These are phyloP conservation scores for Capillidium rhysosporum DNA, from an alignment of 371 early-diverging fungal genomes.

Conservation along the genomic window DNA sequence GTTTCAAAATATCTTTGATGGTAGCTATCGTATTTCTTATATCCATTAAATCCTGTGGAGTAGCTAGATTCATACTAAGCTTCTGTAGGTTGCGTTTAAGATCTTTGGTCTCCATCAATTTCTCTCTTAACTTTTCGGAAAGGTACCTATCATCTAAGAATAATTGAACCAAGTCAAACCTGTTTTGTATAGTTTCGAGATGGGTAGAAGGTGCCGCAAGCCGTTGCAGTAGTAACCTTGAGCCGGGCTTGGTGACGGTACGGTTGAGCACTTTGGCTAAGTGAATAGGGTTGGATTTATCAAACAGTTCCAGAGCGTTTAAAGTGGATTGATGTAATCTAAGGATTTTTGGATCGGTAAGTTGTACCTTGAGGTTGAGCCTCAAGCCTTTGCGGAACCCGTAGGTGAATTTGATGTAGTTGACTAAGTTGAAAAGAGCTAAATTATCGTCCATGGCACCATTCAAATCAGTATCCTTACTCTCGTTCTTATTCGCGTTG, in stretches of 20 bases:
- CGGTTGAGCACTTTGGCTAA: constrained; percentile 41
- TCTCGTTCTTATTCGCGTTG: constrained; percentile 21
- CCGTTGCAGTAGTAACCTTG: constrained; percentile 45
- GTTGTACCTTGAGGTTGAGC: constrained; percentile 23
- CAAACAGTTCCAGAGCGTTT: constrained; percentile 30
- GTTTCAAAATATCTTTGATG: too few species aligned
- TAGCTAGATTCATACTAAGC: constrained; percentile 35
- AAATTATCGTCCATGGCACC: too few species aligned
- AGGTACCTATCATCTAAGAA: constrained; percentile 26
- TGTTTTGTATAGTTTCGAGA: constrained; percentile 24
- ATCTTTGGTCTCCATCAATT: constrained; percentile 35
- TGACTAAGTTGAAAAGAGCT: constrained; percentile 16
- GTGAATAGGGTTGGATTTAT: constrained; percentile 10
- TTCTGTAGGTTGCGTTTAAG: constrained; percentile 48
- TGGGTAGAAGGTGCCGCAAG: constrained; percentile 43
- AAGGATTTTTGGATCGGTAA: constrained; percentile 20
- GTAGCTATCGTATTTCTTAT: background rate
- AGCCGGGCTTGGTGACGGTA: constrained; percentile 64
- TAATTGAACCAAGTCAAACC: constrained; percentile 47
- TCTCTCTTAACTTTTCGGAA: constrained; percentile 22
- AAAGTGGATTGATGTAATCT: constrained; percentile 38
- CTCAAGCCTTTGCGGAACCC: constrained; percentile 17
- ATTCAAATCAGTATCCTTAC: too few species aligned
- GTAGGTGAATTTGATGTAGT: constrained; percentile 32
- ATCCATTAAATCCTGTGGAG: constrained; percentile 39